phyloP scores from a whole-genome alignment of 352 stramenopile species.

The Phytopythium mirpurense region DNA sequence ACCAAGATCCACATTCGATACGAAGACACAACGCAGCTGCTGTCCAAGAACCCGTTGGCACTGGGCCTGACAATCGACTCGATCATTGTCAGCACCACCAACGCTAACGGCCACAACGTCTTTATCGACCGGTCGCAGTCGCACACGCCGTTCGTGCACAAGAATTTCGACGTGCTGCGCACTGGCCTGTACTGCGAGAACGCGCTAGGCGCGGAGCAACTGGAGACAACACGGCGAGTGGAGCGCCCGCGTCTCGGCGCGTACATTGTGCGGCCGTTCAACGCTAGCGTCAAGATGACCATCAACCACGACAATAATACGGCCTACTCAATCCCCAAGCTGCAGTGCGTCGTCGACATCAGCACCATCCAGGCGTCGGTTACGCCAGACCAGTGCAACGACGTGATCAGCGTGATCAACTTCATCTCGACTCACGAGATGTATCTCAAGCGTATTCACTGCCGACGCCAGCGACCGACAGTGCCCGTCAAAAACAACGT shows the following conservation, averaged over 20 bases:
- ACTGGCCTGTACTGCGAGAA: slow-evolving; percentile 67
- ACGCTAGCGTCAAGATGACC: slow-evolving; percentile 68
- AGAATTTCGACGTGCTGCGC: slow-evolving; percentile 51
- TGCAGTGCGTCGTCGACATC: slow-evolving; percentile 68
- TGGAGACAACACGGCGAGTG: slow-evolving; percentile 17
- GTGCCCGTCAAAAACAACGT: slow-evolving; percentile 42
- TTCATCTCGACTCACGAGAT: slow-evolving; percentile 77
- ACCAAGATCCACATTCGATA: slow-evolving; percentile 81
- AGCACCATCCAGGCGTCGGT: slow-evolving; percentile 59
- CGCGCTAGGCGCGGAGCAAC: slow-evolving; percentile 18
- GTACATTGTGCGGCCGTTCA: slow-evolving; percentile 76
- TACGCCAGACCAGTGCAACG: slow-evolving; percentile 70
- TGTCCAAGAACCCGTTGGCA: slow-evolving; percentile 53
- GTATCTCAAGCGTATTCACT: slow-evolving; percentile 81
- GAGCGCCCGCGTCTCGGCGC: slow-evolving; percentile 13
- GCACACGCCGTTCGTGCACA: slow-evolving; percentile 80
- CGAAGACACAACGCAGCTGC: slow-evolving; percentile 63
- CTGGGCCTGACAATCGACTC: slow-evolving; percentile 74
- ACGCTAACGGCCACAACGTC: slow-evolving; percentile 71
- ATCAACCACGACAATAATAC: slow-evolving; percentile 74
- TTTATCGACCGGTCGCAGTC: slow-evolving; percentile 77
- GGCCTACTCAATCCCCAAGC: slow-evolving; percentile 54
- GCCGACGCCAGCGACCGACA: slow-evolving; percentile 51
- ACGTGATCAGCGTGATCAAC: slow-evolving; percentile 69
- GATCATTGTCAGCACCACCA: slow-evolving; percentile 65